These are phyloP conservation scores for Saccharomyces jurei DNA, from an alignment of 805 yeast genomes.

Conservation along the genomic window DNA sequence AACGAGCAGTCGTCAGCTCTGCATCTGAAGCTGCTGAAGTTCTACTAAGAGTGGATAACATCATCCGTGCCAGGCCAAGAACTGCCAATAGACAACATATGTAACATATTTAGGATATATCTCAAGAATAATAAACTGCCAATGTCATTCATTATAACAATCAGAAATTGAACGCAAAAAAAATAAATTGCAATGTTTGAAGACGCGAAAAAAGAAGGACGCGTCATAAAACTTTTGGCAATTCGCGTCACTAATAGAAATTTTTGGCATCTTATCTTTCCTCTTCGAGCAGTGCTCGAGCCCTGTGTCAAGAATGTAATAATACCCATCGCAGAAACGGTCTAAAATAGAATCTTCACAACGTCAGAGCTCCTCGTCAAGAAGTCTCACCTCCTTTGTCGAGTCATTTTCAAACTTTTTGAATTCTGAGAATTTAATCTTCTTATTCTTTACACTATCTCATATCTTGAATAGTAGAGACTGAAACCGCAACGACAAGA, in stretches of 20 bases:
- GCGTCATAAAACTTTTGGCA: neutral
- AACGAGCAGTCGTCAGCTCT: conserved; percentile 85
- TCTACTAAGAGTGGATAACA: conserved; percentile 89
- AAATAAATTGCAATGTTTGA: neutral
- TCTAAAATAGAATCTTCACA: neutral
- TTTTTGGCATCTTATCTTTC: neutral
- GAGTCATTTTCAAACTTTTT: neutral
- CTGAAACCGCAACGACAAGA: neutral
- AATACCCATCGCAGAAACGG: neutral
- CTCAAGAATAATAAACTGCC: neutral
- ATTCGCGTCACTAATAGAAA: neutral
- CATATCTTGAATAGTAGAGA: neutral
- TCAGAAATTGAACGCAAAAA: neutral
- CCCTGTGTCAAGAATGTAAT: neutral
- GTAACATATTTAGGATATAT: conserved; percentile 13
- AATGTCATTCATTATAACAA: neutral
- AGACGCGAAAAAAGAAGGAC: neutral
- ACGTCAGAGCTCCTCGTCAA: neutral
- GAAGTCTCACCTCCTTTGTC: neutral
- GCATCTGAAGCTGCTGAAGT: conserved; percentile 99
- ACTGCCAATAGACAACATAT: conserved; percentile 74
- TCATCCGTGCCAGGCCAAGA: conserved; percentile 93
- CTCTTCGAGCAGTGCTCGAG: neutral
- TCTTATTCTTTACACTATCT: neutral
- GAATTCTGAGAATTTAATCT: neutral